Evolutionary conservation across 305 asterid genomes (phyloP).

Genomic region (Solanum hybrid): DNA sequence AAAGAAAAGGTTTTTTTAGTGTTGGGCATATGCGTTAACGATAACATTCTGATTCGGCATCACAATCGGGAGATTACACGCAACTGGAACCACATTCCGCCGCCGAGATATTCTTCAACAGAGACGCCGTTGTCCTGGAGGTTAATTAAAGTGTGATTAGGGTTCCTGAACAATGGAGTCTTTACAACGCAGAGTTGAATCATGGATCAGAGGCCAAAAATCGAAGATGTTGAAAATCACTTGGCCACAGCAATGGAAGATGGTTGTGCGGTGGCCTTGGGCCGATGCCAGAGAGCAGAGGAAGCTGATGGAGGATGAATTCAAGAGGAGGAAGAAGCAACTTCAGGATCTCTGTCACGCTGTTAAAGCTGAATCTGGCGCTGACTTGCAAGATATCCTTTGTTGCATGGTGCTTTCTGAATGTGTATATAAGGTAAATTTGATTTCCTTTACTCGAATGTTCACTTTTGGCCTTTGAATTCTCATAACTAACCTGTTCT

Average conservation of each 20-base stretch:
- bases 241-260: conserved; percentile 86
- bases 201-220: conserved; percentile 90
- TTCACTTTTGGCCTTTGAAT: neutral
- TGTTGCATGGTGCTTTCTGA: conserved; percentile 99
- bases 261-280: conserved; percentile 89
- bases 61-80: neutral
- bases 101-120: neutral
- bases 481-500: neutral
- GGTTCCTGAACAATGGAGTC: conserved; percentile 47
- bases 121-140: neutral
- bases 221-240: conserved; percentile 55
- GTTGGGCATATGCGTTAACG: conserved; percentile 3
- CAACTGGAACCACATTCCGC: neutral
- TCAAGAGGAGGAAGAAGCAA: conserved; percentile 66
- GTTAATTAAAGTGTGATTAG: neutral
- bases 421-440: conserved; percentile 23
- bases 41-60: neutral
- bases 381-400: conserved; percentile 90
- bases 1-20: neutral
- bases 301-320: conserved; percentile 63
- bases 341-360: conserved; percentile 68
- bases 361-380: conserved; percentile 68
- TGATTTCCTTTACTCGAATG: neutral
- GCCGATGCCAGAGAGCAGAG: conserved; percentile 53
- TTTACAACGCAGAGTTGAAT: conserved; percentile 70